Conservation (phyloP, 2,329 filamentous ascomycete genomes). For the Colletotrichum endophyticum region DNA sequence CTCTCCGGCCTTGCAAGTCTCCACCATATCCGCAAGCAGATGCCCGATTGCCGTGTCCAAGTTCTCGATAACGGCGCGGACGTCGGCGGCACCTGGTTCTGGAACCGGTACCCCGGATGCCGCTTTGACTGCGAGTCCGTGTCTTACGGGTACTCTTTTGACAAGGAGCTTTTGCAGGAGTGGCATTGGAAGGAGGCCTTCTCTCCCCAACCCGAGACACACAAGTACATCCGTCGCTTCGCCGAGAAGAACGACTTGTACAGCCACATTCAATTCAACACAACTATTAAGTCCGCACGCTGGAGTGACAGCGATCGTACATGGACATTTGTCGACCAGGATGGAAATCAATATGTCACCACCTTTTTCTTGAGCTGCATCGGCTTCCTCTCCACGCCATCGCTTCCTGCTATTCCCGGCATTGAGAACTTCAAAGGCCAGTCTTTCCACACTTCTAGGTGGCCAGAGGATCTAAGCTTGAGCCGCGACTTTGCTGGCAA, state of each 20-base stretch:
- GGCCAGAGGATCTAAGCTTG: slow-evolving; percentile 16
- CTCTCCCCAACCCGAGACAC: not conserved
- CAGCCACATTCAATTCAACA: not conserved
- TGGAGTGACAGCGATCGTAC: not conserved
- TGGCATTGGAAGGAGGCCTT: slow-evolving; percentile 6
- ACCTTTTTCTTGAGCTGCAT: not conserved
- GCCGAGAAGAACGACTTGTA: not conserved
- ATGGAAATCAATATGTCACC: not conserved
- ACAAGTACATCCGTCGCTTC: not conserved
- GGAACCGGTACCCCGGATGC: slow-evolving; percentile 54
- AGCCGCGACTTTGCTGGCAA: slow-evolving; percentile 24
- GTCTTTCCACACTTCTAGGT: slow-evolving; percentile 22
- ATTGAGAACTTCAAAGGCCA: slow-evolving; percentile 22
- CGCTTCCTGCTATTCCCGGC: slow-evolving; percentile 34
- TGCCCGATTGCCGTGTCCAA: not conserved
- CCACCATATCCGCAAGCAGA: slow-evolving; percentile 4
- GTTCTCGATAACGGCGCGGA: slow-evolving; percentile 44
- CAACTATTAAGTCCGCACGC: not conserved
- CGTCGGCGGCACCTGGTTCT: slow-evolving; percentile 55
- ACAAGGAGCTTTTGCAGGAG: not conserved
- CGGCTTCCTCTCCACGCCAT: slow-evolving; percentile 32
- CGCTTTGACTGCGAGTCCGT: slow-evolving; percentile 53
- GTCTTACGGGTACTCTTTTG: not conserved
- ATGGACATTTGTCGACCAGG: not conserved
- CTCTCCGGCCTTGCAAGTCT: slow-evolving; percentile 10